These are phyloP conservation scores for Phytophthora uliginosa DNA, from an alignment of 352 stramenopile species.

Conservation along the genomic window DNA sequence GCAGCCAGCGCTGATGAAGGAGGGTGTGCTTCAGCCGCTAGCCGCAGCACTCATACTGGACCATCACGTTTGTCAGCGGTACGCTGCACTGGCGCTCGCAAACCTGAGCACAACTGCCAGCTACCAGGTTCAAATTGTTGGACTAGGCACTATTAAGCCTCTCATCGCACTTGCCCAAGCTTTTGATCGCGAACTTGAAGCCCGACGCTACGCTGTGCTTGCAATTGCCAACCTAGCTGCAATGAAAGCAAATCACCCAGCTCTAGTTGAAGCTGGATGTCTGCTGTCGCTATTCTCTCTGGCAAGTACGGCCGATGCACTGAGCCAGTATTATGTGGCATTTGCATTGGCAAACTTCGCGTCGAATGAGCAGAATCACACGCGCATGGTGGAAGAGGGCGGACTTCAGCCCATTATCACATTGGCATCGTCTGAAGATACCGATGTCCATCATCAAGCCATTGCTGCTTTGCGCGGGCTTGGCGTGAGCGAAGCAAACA, in stretches of 20 bases:
- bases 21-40: slow-evolving; percentile 93
- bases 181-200: slow-evolving; percentile 94
- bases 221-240: slow-evolving; percentile 96
- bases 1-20: slow-evolving; percentile 92
- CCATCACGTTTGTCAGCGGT: slow-evolving; percentile 95
- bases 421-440: slow-evolving; percentile 92
- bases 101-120: slow-evolving; percentile 96
- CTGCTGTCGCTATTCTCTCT: slow-evolving; percentile 94
- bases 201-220: slow-evolving; percentile 94
- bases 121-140: slow-evolving; percentile 96
- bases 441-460: slow-evolving; percentile 96
- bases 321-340: slow-evolving; percentile 97
- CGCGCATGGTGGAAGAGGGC: slow-evolving; percentile 95
- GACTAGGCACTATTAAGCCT: slow-evolving; percentile 93
- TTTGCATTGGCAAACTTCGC: slow-evolving; percentile 97
- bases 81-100: slow-evolving; percentile 93
- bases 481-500: slow-evolving; percentile 91
- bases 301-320: slow-evolving; percentile 92
- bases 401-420: slow-evolving; percentile 97
- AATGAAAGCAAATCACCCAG: slow-evolving; percentile 96
- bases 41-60: slow-evolving; percentile 90
- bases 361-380: slow-evolving; percentile 94
- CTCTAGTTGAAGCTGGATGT: slow-evolving; percentile 93
- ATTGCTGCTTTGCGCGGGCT: slow-evolving; percentile 95
- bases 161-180: slow-evolving; percentile 90